Evolutionary conservation across 2,329 filamentous ascomycete species (phyloP), one percentile per base, ranked within the genome.

Genomic region (Coniochaeta hoffmannii): DNA sequence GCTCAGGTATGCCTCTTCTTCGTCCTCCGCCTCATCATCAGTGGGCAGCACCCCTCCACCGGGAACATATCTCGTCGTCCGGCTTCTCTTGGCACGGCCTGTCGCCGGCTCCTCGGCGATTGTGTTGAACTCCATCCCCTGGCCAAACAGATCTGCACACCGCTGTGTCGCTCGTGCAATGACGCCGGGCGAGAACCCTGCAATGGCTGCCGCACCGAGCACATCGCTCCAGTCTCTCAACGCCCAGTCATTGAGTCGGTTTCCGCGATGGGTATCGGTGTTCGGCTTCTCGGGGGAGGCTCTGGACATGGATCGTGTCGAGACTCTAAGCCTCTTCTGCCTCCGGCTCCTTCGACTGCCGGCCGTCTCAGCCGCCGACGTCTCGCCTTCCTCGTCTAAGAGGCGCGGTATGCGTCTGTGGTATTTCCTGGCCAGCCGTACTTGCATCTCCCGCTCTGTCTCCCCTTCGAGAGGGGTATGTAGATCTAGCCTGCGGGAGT

Each of bases 181-280:
- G 1, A 85, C 87, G 1, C 73, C 69, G 0, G 76, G 69, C 1
- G 87, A 74, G 70, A 91, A 92, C 0, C 88, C 90, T 1, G 81
- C 81, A 52, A 95, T 72, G 0, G 89, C 80, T 2, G 93, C 93
- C 1, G 90, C 78, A 0, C 89, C 89, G 28, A 97, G 72, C 1
- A 97, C 81, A 61, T 96, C 89, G 61, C 85, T 88, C 93, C 93
- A 97, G 71, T 95, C 88, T 22, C 88, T 80, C 12, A 83, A 72
- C 14, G 69, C 76, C 66, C 68, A 76, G 53, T 30, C 58, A 31
- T 44, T 38, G 50, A 58, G 38, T 55, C 35, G 51, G 32, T 54
- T 57, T 41, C 58, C 52, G 50, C 50, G 57, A 28, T 60, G 17
- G 14, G 38, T 4, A 17, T 50, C 32, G 11, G 22, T 7, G 28